Conservation (phyloP, 1,139 yeast species). For the Candida frijolesensis region DNA sequence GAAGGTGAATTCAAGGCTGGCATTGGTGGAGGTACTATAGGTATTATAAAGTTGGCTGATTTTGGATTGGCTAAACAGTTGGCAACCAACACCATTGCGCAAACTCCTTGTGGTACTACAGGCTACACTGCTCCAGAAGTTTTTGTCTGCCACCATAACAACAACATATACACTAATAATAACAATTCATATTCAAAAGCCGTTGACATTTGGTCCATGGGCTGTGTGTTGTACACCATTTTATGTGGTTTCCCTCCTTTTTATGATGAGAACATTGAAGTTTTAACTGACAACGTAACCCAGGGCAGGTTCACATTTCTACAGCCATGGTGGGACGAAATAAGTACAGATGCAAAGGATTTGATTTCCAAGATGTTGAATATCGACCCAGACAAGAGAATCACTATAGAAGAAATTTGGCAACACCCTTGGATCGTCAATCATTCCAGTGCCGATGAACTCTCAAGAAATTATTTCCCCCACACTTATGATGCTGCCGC, state of each 20-base stretch:
- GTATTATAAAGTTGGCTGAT: slow-evolving; percentile 84
- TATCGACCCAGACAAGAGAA: slow-evolving; percentile 65
- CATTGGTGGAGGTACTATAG: slow-evolving; percentile 90
- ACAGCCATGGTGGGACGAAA: slow-evolving; percentile 98
- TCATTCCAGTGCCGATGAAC: slow-evolving; percentile 6
- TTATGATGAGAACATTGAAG: slow-evolving; percentile 83
- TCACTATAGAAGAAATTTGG: slow-evolving; percentile 66
- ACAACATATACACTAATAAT: slow-evolving; percentile 28
- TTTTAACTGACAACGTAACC: slow-evolving; percentile 80
- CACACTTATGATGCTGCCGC: slow-evolving; percentile 13
- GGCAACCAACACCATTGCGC: slow-evolving; percentile 9
- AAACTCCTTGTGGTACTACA: slow-evolving; percentile 66
- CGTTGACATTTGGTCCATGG: slow-evolving; percentile 96
- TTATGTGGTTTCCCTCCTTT: slow-evolving; percentile 97
- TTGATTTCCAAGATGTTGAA: slow-evolving; percentile 57
- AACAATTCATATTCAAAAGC: slow-evolving; percentile 85
- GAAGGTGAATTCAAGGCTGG: slow-evolving; percentile 83
- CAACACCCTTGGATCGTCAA: slow-evolving; percentile 42
- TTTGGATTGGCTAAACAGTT: slow-evolving; percentile 91
- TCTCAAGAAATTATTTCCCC: slow-evolving; percentile 12
- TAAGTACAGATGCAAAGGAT: slow-evolving; percentile 74
- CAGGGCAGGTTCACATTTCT: slow-evolving; percentile 81
- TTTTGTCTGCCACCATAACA: slow-evolving; percentile 47
- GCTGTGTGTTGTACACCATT: slow-evolving; percentile 87
- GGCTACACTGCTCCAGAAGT: slow-evolving; percentile 91